Conservation (phyloP, 495 filamentous ascomycete genomes). For the Cercophora newfieldiana region DNA sequence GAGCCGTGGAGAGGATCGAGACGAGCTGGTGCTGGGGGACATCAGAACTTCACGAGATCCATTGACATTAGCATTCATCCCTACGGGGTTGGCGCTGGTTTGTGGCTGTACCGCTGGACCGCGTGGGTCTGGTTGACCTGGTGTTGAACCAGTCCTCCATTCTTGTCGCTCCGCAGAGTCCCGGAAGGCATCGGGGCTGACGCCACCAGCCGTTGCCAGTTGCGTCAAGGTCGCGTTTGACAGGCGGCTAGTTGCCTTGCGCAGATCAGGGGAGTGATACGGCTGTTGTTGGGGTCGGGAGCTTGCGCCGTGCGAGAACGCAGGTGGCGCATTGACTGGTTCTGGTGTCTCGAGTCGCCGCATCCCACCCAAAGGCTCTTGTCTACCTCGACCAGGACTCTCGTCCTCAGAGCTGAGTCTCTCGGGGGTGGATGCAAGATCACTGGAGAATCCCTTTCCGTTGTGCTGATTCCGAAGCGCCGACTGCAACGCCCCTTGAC, state of each 20-base stretch:
- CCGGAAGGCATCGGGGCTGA: conserved; percentile 32
- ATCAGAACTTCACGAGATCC: conserved; percentile 53
- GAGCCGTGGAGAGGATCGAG: conserved; percentile 31
- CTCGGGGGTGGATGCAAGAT: conserved; percentile 51
- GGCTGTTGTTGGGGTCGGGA: conserved; percentile 64
- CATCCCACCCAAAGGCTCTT: conserved; percentile 53
- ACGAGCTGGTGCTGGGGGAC: conserved; percentile 27
- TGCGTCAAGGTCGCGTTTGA: conserved; percentile 79
- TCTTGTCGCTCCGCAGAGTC: conserved; percentile 24
- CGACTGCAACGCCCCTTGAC: conserved; percentile 22
- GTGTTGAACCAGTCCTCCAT: conserved; percentile 22
- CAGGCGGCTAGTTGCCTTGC: conserved; percentile 75
- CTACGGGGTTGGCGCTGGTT: conserved; percentile 41
- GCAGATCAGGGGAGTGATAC: conserved; percentile 70
- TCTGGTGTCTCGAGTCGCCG: conserved; percentile 62
- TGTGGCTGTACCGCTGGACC: conserved; percentile 49
- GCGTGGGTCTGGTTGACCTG: conserved; percentile 37
- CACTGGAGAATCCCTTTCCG: conserved; percentile 36
- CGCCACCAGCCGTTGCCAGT: conserved; percentile 63
- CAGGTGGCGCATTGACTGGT: conserved; percentile 73
- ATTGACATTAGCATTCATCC: conserved; percentile 51
- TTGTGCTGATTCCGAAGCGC: conserved; percentile 31
- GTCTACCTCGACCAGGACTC: conserved; percentile 31
- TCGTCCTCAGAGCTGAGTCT: conserved; percentile 62
- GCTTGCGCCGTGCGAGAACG: conserved; percentile 58